Conservation (phyloP, 129 eudicot species). For the Artemisia annua region DNA sequence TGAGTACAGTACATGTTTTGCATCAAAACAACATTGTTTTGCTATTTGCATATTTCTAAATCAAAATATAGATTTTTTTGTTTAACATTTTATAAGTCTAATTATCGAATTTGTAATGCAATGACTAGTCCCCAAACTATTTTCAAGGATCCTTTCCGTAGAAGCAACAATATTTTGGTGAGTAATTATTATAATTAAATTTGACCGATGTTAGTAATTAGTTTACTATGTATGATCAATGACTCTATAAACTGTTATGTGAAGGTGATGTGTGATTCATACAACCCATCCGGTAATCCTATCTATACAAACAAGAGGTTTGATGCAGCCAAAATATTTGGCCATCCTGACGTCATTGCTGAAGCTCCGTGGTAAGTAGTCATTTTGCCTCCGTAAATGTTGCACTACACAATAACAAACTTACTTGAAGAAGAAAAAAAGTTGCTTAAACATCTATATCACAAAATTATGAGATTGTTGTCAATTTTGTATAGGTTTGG, state of each 20-base stretch:
- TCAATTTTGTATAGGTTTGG: constrained; percentile 52
- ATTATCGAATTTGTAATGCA: neutral
- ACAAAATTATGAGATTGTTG: neutral
- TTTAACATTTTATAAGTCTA: neutral
- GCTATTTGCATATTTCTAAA: neutral
- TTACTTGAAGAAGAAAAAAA: too few species aligned
- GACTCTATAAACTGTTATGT: neutral
- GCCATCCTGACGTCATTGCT: constrained; percentile 60
- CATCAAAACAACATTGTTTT: neutral
- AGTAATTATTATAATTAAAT: constrained; percentile 8
- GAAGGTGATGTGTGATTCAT: constrained; percentile 88
- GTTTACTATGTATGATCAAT: neutral
- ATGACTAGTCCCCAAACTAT: constrained; percentile 73
- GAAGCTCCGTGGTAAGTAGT: constrained; percentile 71
- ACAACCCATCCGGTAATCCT: constrained; percentile 79
- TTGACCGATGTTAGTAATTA: neutral
- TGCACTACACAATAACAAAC: neutral
- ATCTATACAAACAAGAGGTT: constrained; percentile 70
- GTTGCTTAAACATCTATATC: neutral
- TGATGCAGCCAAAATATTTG: constrained; percentile 65
- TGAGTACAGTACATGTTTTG: neutral
- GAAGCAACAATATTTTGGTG: constrained; percentile 84
- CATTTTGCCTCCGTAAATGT: neutral
- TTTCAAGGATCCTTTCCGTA: constrained; percentile 90
- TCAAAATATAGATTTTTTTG: neutral